Evolutionary conservation across 257 asterid species (phyloP).

Genomic region (Capsicum pubescens): DNA sequence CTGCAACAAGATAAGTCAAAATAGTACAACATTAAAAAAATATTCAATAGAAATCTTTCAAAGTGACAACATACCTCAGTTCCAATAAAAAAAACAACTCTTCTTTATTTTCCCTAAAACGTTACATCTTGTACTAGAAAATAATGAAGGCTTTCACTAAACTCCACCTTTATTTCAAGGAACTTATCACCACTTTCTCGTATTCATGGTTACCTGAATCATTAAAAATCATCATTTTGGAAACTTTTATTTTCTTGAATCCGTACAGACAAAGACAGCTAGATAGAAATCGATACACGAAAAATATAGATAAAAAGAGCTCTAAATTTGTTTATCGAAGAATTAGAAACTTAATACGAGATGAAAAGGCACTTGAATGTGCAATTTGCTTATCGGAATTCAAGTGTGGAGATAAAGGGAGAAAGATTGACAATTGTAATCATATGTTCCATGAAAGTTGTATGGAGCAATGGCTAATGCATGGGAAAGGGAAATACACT

Average conservation of each 20-base stretch:
- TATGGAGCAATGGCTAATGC: slow-evolving; percentile 26
- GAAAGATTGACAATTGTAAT: background rate
- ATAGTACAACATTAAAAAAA: background rate
- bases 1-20: background rate
- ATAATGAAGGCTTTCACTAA: slow-evolving; percentile 22
- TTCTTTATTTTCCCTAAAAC: background rate
- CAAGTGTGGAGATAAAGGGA: slow-evolving; percentile 13
- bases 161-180: background rate
- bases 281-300: background rate
- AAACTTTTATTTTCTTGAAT: background rate
- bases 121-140: background rate
- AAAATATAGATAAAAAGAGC: background rate
- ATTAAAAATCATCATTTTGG: background rate
- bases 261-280: background rate
- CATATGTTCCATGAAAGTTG: slow-evolving; percentile 29
- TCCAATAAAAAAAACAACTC: background rate
- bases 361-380: slow-evolving; percentile 2
- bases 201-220: background rate
- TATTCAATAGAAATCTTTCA: background rate
- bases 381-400: slow-evolving; percentile 19
- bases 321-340: background rate
- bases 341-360: background rate
- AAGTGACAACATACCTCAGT: background rate
- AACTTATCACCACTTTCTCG: background rate
- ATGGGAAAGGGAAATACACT: slow-evolving; percentile 13